Base-by-base conservation (phyloP, 306 rosid species). In the Vigna nakashimae region DNA sequence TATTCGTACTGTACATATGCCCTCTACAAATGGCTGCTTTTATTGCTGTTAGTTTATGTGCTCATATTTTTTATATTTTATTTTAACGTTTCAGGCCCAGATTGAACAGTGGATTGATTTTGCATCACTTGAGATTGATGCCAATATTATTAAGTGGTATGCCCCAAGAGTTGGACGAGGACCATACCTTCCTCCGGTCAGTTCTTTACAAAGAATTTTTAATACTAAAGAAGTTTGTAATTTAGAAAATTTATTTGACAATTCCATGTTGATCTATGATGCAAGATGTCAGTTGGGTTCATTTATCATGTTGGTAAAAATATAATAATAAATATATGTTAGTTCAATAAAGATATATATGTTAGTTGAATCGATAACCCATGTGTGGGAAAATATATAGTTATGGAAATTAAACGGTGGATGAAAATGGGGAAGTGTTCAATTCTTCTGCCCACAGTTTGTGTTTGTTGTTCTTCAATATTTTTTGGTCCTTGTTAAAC, bases 21-120 rank as follows among this genome's bases (percentile, higher is more conserved):
- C 46, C 45, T 20, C 11, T 45, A 52, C 32, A 30, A 58, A 40
- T 13, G 50, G 34, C 9, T 52, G 59, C 17, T 30, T 60, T 0
- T 12, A 3, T 51, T 57, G 18, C 42, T 51, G 22, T 38, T 51
- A 15, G 34, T 15, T 34, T 18, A 42, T 11, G 56, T 51, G 2
- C 53, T 73, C 45, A 48, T 38, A 20, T 49, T 18, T 17, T 5
- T 50, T 8, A 48, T 32, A 14, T 30, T 60, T 30, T 36, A 26
- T 74, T 52, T 73, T 70, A 45, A 60, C 78, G 11, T 66, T 84
- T 57, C 84, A 93, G 98, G 98, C 83, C 73, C 98, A 71, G 24
- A 71, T 91, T 10, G 98, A 93, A 75, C 97, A 93, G 75, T 93
- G 98, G 97, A 90, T 91, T 84, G 98, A 93, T 84, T 93, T 93